Evolutionary conservation across 1,284 basidiomycete species (phyloP).

Genomic region (Leccinum griseonigrum): DNA sequence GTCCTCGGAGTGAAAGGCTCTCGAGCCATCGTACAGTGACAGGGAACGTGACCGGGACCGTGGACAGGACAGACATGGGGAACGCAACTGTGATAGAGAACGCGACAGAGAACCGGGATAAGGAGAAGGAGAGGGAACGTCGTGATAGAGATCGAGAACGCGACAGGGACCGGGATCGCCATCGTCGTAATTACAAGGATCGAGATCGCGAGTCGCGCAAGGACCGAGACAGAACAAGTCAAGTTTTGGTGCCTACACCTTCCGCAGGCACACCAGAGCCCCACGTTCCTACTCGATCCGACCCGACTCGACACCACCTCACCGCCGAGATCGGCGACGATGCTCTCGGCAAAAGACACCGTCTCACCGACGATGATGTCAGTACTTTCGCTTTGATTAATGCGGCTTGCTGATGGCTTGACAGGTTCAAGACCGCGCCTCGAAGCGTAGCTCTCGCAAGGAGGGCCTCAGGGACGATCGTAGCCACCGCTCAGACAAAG

Average conservation of each 20-base stretch:
- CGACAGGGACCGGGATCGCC: slow-evolving; percentile 38
- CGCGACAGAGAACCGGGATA: slow-evolving; percentile 39
- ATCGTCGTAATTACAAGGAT: slow-evolving; percentile 38
- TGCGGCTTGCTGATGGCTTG: slow-evolving; percentile 16
- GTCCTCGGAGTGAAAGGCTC: slow-evolving; percentile 43
- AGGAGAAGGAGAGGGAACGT: slow-evolving; percentile 40
- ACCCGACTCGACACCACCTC: slow-evolving; percentile 52
- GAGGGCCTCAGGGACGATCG: slow-evolving; percentile 73
- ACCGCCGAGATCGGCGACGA: slow-evolving; percentile 46
- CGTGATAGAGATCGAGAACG: slow-evolving; percentile 43
- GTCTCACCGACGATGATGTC: slow-evolving; percentile 63
- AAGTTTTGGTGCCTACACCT: slow-evolving; percentile 30
- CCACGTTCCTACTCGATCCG: slow-evolving; percentile 57
- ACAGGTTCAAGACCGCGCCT: slow-evolving; percentile 59
- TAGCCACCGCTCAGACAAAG: slow-evolving; percentile 65
- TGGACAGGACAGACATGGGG: slow-evolving; percentile 41
- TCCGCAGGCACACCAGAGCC: slow-evolving; percentile 41
- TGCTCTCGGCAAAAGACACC: slow-evolving; percentile 64
- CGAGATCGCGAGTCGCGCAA: slow-evolving; percentile 45
- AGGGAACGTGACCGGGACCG: slow-evolving; percentile 45
- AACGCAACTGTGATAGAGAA: slow-evolving; percentile 45
- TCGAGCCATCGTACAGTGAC: slow-evolving; percentile 42
- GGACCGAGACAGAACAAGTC: slow-evolving; percentile 47
- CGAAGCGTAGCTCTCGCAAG: slow-evolving; percentile 72
- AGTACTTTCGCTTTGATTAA: slow-evolving; percentile 27